phyloP scores from a whole-genome alignment of 1,139 yeast genomes.

The Debaryomycetaceae sp. region DNA sequence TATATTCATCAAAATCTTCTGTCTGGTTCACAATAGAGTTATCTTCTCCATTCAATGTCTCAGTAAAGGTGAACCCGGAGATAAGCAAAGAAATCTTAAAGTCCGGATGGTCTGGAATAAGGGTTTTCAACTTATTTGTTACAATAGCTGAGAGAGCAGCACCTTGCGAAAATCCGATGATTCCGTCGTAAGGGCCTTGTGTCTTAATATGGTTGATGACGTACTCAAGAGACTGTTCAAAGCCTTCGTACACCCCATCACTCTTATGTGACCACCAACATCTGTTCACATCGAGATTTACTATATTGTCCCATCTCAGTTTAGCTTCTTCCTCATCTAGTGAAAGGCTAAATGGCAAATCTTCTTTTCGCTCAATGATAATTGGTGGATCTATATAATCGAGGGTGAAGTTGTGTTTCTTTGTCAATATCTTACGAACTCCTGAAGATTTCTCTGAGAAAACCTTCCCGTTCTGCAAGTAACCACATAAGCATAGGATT shows the following conservation, averaged over 20 bases:
- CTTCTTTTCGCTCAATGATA: constrained; percentile 20
- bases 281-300: constrained; percentile 49
- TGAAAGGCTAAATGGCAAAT: constrained; percentile 28
- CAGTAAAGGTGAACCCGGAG: constrained; percentile 58
- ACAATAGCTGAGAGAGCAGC: constrained; percentile 74
- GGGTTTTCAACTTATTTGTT: constrained; percentile 38
- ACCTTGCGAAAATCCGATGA: constrained; percentile 92
- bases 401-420: constrained; percentile 50
- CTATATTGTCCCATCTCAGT: constrained; percentile 25
- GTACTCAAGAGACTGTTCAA: constrained; percentile 30
- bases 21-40: constrained; percentile 10
- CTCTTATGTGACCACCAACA: constrained; percentile 41
- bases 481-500: constrained; percentile 42
- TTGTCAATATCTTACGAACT: constrained; percentile 61
- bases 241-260: constrained; percentile 28
- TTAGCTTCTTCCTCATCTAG: constrained; percentile 24
- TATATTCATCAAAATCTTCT: constrained; percentile 20
- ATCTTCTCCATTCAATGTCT: constrained; percentile 20
- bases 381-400: constrained; percentile 39
- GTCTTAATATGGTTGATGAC: constrained; percentile 53
- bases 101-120: constrained; percentile 36
- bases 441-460: constrained; percentile 82
- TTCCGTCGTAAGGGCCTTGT: constrained; percentile 86
- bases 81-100: constrained; percentile 50
- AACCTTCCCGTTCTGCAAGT: constrained; percentile 63